A percentile compares a stretch with the other conserved stretches of the same genome.
These are phyloP conservation scores for Barnettozyma hawaiiensis DNA, from an alignment of 1,139 yeast genomes.

Conservation along the genomic window DNA sequence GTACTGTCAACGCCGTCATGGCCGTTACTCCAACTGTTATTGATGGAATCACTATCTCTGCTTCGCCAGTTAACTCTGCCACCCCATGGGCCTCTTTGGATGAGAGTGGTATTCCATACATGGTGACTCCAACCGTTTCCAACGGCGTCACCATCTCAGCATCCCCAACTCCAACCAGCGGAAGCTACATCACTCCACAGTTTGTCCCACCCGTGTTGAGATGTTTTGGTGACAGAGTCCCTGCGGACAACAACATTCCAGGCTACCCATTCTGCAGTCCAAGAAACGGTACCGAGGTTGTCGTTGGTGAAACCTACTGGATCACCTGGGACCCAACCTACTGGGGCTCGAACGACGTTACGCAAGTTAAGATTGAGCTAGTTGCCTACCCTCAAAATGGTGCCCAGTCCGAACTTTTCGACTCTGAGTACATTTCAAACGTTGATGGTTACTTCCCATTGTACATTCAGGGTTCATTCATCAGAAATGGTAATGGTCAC, in stretches of 20 bases:
- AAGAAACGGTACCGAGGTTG: conserved; percentile 35
- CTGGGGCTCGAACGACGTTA: conserved; percentile 33
- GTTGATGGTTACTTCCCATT: conserved; percentile 35
- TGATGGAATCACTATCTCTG: conserved; percentile 36
- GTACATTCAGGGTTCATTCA: conserved; percentile 28
- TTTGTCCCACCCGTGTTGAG: conserved; percentile 36
- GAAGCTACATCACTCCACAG: conserved; percentile 28
- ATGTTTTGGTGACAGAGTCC: conserved; percentile 36
- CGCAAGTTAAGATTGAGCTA: conserved; percentile 29
- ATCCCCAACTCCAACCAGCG: conserved; percentile 33
- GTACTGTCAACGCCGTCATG: conserved; percentile 21
- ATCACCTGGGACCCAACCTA: conserved; percentile 40
- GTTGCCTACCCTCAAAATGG: conserved; percentile 31
- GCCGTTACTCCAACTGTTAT: conserved; percentile 35
- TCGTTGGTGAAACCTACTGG: conserved; percentile 40
- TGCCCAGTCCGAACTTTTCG: conserved; percentile 28
- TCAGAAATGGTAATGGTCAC: conserved; percentile 30
- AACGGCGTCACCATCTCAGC: conserved; percentile 30
- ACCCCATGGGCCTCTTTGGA: conserved; percentile 37
- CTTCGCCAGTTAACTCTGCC: conserved; percentile 30
- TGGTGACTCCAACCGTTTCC: conserved; percentile 32
- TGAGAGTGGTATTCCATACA: conserved; percentile 34
- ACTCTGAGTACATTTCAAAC: conserved; percentile 31
- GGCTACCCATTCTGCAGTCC: conserved; percentile 37
- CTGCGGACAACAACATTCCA: conserved; percentile 19